Evolutionary conservation across 352 stramenopile genomes (phyloP), one percentile per base, ranked within the genome.

Genomic region (Plasmopara viticola): DNA sequence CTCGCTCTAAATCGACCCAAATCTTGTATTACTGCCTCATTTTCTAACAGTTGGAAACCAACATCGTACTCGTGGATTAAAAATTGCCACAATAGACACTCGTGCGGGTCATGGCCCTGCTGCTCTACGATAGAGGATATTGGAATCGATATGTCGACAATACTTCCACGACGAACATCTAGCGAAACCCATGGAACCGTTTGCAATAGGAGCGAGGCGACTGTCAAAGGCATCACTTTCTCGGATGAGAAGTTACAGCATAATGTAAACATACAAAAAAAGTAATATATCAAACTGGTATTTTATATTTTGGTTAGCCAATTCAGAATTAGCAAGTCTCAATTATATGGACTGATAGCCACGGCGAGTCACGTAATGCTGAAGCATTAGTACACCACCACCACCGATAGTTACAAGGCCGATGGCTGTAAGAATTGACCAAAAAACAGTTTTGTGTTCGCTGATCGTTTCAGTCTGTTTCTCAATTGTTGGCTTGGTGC

Each of bases 31-130:
- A 72, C 44, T 1, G 13, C 42, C 12, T 57, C 71, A 46, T 86
- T 75, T 30, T 75, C 56, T 15, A 86, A 56, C 40, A 88, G 20
- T 55, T 82, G 73, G 47, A 88, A 86, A 47, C 67, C 72, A 18
- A 86, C 58, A 42, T 88, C 78, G 46, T 62, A 77, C 48, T 84
- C 71, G 13, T 84, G 63, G 2, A 88, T 57, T 46, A 54, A 51
- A 44, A 88, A 86, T 44, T 88, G 75, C 78, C 75, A 88, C 17
- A 80, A 62, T 50, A 84, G 53, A 44, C 60, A 74, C 37, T 83
- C 61, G 14, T 57, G 55, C 37, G 48, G 33, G 28, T 64, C 57
- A 10, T 64, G 51, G 2, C 31, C 14, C 2, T 18, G 20, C 14
- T 53, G 48, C 13, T 58, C 52, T 15, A 45, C 44, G 13, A 60